phyloP scores from a whole-genome alignment of 768 basidiomycete species.

The Termitomyces sp. region DNA sequence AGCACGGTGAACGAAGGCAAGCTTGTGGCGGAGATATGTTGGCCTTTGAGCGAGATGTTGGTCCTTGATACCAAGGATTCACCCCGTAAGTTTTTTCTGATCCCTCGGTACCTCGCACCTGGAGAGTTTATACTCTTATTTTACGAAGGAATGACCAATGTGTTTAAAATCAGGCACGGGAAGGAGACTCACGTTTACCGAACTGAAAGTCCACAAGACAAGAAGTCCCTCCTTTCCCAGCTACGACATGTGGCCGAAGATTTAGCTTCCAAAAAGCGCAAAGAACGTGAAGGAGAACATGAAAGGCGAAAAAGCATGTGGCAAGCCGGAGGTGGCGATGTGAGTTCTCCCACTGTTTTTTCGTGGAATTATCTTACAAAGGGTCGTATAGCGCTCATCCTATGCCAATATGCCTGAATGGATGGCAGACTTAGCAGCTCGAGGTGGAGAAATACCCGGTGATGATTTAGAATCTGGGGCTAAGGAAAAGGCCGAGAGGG shows the following conservation, averaged over 20 bases:
- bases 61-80: constrained; percentile 97
- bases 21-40: constrained; percentile 90
- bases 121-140: neutral
- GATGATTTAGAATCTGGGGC: constrained; percentile 39
- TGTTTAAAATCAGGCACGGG: constrained; percentile 90
- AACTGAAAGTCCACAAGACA: constrained; percentile 76
- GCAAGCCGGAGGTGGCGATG: constrained; percentile 44
- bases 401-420: constrained; percentile 70
- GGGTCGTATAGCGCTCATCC: constrained; percentile 11
- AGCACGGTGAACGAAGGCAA: constrained; percentile 61
- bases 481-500: constrained; percentile 76
- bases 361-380: neutral
- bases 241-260: constrained; percentile 95
- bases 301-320: constrained; percentile 81
- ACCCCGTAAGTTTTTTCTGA: constrained; percentile 51
- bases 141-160: constrained; percentile 76
- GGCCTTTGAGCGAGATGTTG: constrained; percentile 90
- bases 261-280: constrained; percentile 79
- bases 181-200: constrained; percentile 96
- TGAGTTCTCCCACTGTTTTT: constrained; percentile 13
- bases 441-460: constrained; percentile 44
- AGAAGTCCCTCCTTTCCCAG: constrained; percentile 78
- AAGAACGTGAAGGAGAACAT: constrained; percentile 92
- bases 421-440: constrained; percentile 65
- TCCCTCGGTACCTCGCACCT: neutral